Base-by-base conservation (phyloP, 768 basidiomycete species). In the Naganishia friedmannii region DNA sequence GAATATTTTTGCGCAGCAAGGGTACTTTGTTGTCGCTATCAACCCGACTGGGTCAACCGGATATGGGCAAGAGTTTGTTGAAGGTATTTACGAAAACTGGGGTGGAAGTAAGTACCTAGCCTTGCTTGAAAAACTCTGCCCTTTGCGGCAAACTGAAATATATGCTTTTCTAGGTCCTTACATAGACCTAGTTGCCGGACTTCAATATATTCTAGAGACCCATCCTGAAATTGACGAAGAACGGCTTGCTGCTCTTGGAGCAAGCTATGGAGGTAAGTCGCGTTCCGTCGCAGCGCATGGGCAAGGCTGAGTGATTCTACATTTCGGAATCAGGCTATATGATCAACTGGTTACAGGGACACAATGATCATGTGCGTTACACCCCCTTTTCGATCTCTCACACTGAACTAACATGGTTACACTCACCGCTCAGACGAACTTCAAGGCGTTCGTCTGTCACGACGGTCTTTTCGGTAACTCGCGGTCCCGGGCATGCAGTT, bases 31-130 rank as follows among this genome's bases (percentile, higher is more conserved):
- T 13, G 85, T 96, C 48, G 85, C 89, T 34, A 88, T 96, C 75
- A 97, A 98, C 78, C 95, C 95, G 2, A 95, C 93, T 0, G 95
- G 95, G 10, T 91, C 89, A 32, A 97, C 95, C 3, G 89, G 91
- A 0, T 96, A 93, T 74, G 93, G 93, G 3, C 93, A 95, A 85
- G 76, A 79, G 15, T 80, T 83, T 53, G 78, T 75, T 53, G 79
- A 80, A 67, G 55, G 54, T 23, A 70, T 70, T 39, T 34, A 81
- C 82, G 67, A 71, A n/a, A 72, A 83, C 37, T 83, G 82, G 82
- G 83, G 83, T 34, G 79, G 68, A 42, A 72, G 74, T 63, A 42
- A 46, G 60, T 45, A 13, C 28, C 15, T 34, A 4, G 23, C 26
- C 32, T 15, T 80, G 7, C n/a, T n/a, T n/a, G n/a, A n/a, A 42